phyloP scores from a whole-genome alignment of 495 filamentous ascomycete species.

The Talaromyces stipitatus region DNA sequence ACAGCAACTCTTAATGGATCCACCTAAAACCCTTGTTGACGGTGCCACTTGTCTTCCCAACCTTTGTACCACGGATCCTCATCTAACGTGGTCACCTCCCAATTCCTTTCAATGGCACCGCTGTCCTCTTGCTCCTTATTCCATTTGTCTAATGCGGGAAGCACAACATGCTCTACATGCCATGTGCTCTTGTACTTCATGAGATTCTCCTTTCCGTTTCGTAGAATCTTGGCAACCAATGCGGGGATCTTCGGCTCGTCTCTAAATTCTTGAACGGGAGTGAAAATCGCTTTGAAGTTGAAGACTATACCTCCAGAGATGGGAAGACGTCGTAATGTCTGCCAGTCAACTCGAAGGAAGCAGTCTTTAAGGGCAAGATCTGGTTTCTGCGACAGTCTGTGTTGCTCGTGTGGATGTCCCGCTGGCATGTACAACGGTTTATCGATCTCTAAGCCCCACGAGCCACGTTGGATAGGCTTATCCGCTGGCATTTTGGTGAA shows the following conservation, averaged over 20 bases:
- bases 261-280: constrained; percentile 61
- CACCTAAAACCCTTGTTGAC: constrained; percentile 59
- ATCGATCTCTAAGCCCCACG: constrained; percentile 80
- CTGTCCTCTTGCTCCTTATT: constrained; percentile 59
- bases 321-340: constrained; percentile 77
- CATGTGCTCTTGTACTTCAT: constrained; percentile 84
- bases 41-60: constrained; percentile 80
- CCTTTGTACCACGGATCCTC: constrained; percentile 76
- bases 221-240: constrained; percentile 59
- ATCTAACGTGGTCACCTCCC: constrained; percentile 70
- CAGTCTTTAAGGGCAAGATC: constrained; percentile 51
- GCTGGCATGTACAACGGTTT: constrained; percentile 72
- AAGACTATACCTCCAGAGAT: constrained; percentile 71
- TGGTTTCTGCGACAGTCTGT: constrained; percentile 48
- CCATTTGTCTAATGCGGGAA: constrained; percentile 63
- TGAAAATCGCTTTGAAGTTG: constrained; percentile 91
- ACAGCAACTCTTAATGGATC: neutral
- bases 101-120: constrained; percentile 53
- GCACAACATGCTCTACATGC: constrained; percentile 69
- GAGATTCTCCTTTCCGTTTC: constrained; percentile 62
- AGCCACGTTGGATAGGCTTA: constrained; percentile 74
- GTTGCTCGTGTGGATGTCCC: constrained; percentile 57
- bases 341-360: constrained; percentile 83
- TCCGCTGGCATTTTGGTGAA: constrained; percentile 73
- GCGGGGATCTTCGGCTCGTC: constrained; percentile 70